phyloP scores from a whole-genome alignment of 768 basidiomycete species.

The Naganishia vaughanmartiniae region DNA sequence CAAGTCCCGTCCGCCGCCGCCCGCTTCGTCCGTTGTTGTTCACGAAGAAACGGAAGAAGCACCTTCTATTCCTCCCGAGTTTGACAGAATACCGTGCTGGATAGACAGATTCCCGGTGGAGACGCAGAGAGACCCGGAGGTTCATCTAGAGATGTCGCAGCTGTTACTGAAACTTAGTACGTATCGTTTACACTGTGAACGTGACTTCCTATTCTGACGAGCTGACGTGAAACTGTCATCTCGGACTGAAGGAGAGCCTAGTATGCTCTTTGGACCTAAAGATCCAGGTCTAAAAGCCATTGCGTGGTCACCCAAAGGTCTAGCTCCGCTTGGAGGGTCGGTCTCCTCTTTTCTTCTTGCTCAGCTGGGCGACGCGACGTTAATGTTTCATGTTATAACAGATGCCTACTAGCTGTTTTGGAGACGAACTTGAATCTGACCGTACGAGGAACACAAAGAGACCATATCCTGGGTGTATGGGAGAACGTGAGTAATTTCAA shows the following conservation, averaged over 20 bases:
- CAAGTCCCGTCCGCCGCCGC: constrained; percentile 16
- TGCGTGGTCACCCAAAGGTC: constrained; percentile 17
- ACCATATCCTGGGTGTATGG: constrained; percentile 10
- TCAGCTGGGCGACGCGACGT: not conserved
- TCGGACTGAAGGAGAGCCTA: not conserved
- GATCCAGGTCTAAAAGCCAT: constrained; percentile 18
- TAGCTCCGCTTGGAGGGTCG: constrained; percentile 14
- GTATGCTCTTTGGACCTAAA: constrained; percentile 22
- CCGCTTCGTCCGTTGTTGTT: constrained; percentile 7
- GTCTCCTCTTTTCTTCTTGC: not conserved
- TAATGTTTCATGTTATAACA: not conserved
- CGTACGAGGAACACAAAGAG: constrained; percentile 7
- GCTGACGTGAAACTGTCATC: not conserved
- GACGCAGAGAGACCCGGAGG: not conserved
- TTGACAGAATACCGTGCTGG: constrained; percentile 20
- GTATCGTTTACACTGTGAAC: not conserved
- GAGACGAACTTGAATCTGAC: constrained; percentile 20
- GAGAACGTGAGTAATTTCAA: not conserved
- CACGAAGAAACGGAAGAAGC: constrained; percentile 18
- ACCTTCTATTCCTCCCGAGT: constrained; percentile 11
- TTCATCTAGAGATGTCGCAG: constrained; percentile 2
- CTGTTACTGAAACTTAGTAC: not conserved
- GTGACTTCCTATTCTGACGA: not conserved
- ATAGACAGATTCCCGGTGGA: constrained; percentile 9
- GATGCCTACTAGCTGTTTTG: constrained; percentile 8